Percentiles rank a stretch among this genome's conserved stretches.
phyloP scores from a whole-genome alignment of 768 basidiomycete species.

The Hygrophoropsis aurantiaca region DNA sequence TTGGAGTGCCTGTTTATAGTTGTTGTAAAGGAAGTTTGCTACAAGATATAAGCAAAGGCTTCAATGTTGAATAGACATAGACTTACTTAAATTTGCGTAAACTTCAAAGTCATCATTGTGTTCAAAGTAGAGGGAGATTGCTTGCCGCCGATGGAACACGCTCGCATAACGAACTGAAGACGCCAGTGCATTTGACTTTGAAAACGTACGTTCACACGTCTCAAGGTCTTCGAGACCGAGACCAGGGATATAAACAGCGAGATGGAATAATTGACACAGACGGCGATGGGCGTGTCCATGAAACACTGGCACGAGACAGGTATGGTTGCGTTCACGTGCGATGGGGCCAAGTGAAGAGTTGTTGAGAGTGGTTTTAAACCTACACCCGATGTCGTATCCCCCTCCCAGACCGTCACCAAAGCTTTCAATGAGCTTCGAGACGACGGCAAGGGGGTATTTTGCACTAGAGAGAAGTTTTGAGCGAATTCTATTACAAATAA shows the following conservation, averaged over 20 bases:
- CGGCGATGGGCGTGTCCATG: too few relatives aligned
- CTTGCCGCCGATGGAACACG: conserved; percentile 14
- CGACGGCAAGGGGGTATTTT: not conserved
- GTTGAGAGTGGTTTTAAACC: conserved; percentile 20
- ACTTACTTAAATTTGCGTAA: not conserved
- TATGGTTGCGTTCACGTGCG: not conserved
- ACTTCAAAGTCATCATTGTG: too few relatives aligned
- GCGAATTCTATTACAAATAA: not conserved
- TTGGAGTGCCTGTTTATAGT: too few relatives aligned
- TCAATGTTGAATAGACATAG: conserved; percentile 1
- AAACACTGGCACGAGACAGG: conserved; percentile 11
- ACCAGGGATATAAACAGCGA: too few relatives aligned
- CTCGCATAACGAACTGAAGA: conserved; percentile 8
- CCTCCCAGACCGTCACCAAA: too few relatives aligned
- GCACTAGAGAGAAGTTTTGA: not conserved
- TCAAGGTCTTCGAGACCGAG: too few relatives aligned
- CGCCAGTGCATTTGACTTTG: conserved; percentile 7
- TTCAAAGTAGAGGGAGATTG: conserved; percentile 2
- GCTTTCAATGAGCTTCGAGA: not conserved
- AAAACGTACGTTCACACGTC: conserved; percentile 21
- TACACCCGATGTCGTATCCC: conserved; percentile 33
- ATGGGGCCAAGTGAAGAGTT: conserved; percentile 16
- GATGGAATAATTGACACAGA: too few relatives aligned
- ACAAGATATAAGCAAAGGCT: too few relatives aligned
- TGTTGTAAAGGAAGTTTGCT: conserved; percentile 14